These are phyloP conservation scores for Clitoria ternatea DNA, from an alignment of 306 rosid species.

Conservation along the genomic window DNA sequence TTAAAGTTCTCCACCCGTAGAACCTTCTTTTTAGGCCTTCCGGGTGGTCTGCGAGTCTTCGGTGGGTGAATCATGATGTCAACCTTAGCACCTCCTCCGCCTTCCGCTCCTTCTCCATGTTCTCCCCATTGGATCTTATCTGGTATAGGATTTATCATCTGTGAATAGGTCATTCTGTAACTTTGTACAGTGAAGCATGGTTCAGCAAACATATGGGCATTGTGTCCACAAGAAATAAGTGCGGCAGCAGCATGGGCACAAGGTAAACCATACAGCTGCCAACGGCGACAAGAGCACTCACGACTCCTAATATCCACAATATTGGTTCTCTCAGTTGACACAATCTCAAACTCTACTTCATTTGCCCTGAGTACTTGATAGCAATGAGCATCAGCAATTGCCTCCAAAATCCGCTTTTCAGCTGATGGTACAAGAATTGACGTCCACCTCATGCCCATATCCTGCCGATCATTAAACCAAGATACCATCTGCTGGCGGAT, in stretches of 20 bases:
- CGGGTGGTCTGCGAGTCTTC: slow-evolving; percentile 92
- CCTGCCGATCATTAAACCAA: slow-evolving; percentile 77
- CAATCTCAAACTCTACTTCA: slow-evolving; percentile 97
- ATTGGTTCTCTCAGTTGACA: slow-evolving; percentile 93
- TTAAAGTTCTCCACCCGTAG: slow-evolving; percentile 83
- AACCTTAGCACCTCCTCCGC: slow-evolving; percentile 64
- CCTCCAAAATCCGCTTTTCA: slow-evolving; percentile 82
- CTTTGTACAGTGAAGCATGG: slow-evolving; percentile 83
- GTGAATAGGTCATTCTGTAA: slow-evolving; percentile 76
- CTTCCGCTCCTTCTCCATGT: slow-evolving; percentile 70
- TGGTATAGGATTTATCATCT: slow-evolving; percentile 68
- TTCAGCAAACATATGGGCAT: slow-evolving; percentile 80
- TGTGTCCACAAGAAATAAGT: slow-evolving; percentile 90
- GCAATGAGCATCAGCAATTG: slow-evolving; percentile 90
- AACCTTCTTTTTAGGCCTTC: slow-evolving; percentile 96
- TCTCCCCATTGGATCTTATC: slow-evolving; percentile 84
- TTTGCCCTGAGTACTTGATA: slow-evolving; percentile 97
- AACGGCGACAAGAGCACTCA: slow-evolving; percentile 89
- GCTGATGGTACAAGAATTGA: slow-evolving; percentile 94
- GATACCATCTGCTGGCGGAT: slow-evolving; percentile 67
- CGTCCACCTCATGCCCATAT: slow-evolving; percentile 73
- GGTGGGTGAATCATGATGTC: slow-evolving; percentile 79
- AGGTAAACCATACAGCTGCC: slow-evolving; percentile 97
- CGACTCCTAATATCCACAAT: slow-evolving; percentile 89
- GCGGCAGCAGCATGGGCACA: slow-evolving; percentile 99